Percentiles rank a stretch among this genome's conserved stretches.
Evolutionary conservation across 2,329 filamentous ascomycete genomes (phyloP).

Genomic region (Apiospora rasikravindrae): DNA sequence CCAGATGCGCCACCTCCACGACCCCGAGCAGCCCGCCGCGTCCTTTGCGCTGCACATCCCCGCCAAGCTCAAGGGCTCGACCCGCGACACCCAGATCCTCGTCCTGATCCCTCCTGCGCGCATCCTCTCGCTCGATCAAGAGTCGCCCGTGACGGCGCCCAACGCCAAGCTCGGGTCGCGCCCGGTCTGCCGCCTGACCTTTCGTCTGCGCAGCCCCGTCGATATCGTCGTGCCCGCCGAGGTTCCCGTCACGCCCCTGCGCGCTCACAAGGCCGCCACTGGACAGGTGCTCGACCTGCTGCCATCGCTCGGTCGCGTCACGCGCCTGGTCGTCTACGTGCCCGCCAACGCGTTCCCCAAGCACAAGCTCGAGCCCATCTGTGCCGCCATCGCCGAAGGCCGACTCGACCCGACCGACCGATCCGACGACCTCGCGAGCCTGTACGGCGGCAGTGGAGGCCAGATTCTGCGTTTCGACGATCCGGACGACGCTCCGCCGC

Average conservation of each 20-base stretch:
- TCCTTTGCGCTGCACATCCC: background rate
- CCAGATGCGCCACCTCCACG: slow-evolving; percentile 6
- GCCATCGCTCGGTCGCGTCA: slow-evolving; percentile 7
- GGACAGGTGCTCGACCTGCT: slow-evolving; percentile 4
- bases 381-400: background rate
- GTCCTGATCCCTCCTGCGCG: background rate
- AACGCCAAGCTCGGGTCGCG: background rate
- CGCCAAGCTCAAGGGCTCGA: slow-evolving; percentile 8
- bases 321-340: background rate
- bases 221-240: slow-evolving; percentile 8
- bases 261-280: background rate
- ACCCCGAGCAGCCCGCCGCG: background rate
- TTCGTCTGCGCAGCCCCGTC: background rate
- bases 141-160: background rate
- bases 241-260: background rate
- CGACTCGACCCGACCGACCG: background rate
- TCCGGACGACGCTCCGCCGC: background rate
- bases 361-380: slow-evolving; percentile 11
- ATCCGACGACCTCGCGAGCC: background rate
- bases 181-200: slow-evolving; percentile 4
- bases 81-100: slow-evolving; percentile 7
- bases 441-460: background rate
- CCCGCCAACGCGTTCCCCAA: slow-evolving; percentile 5
- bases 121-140: background rate
- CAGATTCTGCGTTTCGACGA: background rate